phyloP scores from a whole-genome alignment of 2,329 filamentous ascomycete genomes.

The Pestalotiopsis sp. region DNA sequence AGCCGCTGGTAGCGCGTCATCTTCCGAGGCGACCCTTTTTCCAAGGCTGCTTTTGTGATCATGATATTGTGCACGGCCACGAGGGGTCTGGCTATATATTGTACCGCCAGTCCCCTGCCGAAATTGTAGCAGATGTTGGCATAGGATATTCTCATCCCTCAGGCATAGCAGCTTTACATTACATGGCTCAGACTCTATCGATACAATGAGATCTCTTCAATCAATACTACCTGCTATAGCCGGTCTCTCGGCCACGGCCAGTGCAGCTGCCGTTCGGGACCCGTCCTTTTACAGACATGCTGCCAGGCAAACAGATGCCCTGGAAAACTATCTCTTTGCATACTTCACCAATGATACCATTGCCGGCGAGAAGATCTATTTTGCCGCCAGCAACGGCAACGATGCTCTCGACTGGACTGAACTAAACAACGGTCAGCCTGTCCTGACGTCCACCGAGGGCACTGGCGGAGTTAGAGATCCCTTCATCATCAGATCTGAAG shows the following conservation, averaged over 20 bases:
- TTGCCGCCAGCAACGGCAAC: slow-evolving; percentile 55
- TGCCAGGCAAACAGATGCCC: slow-evolving; percentile 24
- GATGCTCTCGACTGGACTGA: slow-evolving; percentile 54
- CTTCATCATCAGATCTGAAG: slow-evolving; percentile 53
- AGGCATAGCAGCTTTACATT: neutral
- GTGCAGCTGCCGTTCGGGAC: neutral
- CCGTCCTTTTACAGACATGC: slow-evolving; percentile 2
- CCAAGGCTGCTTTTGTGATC: neutral
- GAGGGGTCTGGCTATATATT: neutral
- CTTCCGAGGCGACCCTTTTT: neutral
- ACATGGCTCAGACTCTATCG: neutral
- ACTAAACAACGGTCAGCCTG: slow-evolving; percentile 49
- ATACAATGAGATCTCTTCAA: neutral
- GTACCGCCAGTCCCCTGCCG: neutral
- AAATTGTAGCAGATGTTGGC: neutral
- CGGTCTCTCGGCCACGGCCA: neutral
- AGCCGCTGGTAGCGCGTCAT: neutral
- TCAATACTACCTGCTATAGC: slow-evolving; percentile 7
- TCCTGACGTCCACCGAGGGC: slow-evolving; percentile 47
- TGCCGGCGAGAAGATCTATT: slow-evolving; percentile 54
- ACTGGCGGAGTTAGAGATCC: slow-evolving; percentile 55
- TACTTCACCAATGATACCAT: slow-evolving; percentile 51
- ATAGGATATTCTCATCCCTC: neutral
- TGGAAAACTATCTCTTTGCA: slow-evolving; percentile 52
- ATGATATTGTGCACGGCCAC: neutral